Evolutionary conservation across 768 basidiomycete genomes (phyloP).

Genomic region (Suillus americanus): DNA sequence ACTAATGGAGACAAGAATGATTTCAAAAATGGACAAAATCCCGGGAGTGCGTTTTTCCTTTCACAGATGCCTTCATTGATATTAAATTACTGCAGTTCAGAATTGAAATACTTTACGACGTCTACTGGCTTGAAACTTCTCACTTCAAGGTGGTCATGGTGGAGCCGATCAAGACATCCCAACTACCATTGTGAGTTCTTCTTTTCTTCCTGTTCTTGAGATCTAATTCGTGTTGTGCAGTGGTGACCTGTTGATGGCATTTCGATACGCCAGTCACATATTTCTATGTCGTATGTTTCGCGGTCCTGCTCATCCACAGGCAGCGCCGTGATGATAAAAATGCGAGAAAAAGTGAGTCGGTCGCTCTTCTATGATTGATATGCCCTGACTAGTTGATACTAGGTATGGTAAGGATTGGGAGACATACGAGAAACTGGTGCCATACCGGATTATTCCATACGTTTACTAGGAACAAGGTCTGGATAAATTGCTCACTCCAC

Average conservation of each 20-base stretch:
- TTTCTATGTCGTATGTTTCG: slow-evolving; percentile 91
- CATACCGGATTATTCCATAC: slow-evolving; percentile 84
- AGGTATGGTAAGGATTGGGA: slow-evolving; percentile 96
- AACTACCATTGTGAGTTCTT: slow-evolving; percentile 73
- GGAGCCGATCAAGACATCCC: slow-evolving; percentile 92
- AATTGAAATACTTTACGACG: slow-evolving; percentile 77
- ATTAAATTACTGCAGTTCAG: slow-evolving; percentile 36
- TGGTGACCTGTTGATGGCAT: slow-evolving; percentile 84
- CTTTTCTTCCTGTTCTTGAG: background rate
- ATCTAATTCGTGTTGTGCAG: slow-evolving; percentile 33
- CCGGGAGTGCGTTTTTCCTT: slow-evolving; percentile 62
- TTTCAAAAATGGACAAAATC: slow-evolving; percentile 90
- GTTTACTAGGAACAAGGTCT: slow-evolving; percentile 50
- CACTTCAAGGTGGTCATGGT: slow-evolving; percentile 97
- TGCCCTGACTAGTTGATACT: background rate
- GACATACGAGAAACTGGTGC: slow-evolving; percentile 84
- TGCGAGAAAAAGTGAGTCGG: slow-evolving; percentile 82
- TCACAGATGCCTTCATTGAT: background rate
- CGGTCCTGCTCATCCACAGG: slow-evolving; percentile 85
- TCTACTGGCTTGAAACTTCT: slow-evolving; percentile 86
- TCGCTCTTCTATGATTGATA: slow-evolving; percentile 6
- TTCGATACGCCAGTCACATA: slow-evolving; percentile 93
- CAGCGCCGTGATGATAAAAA: slow-evolving; percentile 90
- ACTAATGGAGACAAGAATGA: slow-evolving; percentile 95
- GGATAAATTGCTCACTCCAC: background rate